Evolutionary conservation across 805 yeast genomes (phyloP).

Genomic region (Hanseniaspora mollemarum): DNA sequence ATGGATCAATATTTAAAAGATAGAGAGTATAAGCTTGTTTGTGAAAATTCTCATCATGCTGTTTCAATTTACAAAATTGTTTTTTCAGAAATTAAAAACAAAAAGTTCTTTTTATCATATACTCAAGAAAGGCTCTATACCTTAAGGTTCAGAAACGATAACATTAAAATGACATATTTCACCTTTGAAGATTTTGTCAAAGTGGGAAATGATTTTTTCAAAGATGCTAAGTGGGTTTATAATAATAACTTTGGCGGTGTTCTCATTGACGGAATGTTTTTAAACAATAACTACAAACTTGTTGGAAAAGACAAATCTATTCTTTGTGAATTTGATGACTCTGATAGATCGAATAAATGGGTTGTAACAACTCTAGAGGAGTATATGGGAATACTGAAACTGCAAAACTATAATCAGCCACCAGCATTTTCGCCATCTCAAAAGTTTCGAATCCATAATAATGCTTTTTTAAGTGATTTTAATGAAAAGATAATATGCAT

Average conservation of each 20-base stretch:
- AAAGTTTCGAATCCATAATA: background rate
- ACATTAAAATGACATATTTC: background rate
- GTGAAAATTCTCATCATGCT: background rate
- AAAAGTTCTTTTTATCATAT: background rate
- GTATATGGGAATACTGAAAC: background rate
- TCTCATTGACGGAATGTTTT: background rate
- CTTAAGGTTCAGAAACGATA: background rate
- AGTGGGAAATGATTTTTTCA: background rate
- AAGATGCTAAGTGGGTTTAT: background rate
- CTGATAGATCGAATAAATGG: slow-evolving; percentile 5
- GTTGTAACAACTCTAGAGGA: background rate
- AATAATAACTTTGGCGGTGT: slow-evolving; percentile 3
- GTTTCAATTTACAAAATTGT: background rate
- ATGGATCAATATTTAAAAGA: background rate
- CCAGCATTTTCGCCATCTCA: background rate
- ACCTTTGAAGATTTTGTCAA: background rate
- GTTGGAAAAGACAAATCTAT: background rate
- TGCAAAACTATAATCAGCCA: background rate
- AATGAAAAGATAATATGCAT: slow-evolving; percentile 1
- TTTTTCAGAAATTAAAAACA: slow-evolving; percentile 3
- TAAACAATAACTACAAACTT: background rate
- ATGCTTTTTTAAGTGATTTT: slow-evolving; percentile 3
- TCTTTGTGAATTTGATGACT: slow-evolving; percentile 2
- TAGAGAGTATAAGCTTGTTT: background rate
- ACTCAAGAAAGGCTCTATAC: background rate